These are phyloP conservation scores for Auricularia sp. DNA, from an alignment of 768 basidiomycete genomes.

Conservation along the genomic window DNA sequence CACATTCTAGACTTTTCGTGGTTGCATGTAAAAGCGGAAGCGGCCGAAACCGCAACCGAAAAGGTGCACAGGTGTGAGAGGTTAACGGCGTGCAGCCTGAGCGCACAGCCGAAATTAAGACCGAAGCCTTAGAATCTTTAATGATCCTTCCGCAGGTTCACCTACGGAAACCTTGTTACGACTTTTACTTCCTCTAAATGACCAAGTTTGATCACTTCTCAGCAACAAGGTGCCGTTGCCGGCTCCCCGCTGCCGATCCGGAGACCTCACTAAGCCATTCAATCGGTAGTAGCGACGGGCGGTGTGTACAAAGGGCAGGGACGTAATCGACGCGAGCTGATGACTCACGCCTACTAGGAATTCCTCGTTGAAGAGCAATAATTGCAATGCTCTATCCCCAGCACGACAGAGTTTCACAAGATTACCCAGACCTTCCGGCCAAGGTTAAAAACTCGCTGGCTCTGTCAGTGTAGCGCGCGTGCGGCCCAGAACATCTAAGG, in stretches of 20 bases:
- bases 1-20: constrained; percentile 6
- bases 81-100: constrained; percentile 26
- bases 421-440: too few species aligned
- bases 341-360: constrained; percentile 83
- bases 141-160: constrained; percentile 78
- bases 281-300: constrained; percentile 86
- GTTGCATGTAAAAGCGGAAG: constrained; percentile 18
- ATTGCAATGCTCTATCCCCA: constrained; percentile 87
- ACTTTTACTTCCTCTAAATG: constrained; percentile 81
- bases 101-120: background rate
- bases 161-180: constrained; percentile 75
- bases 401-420: constrained; percentile 72
- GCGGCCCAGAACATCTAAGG: constrained; percentile 78
- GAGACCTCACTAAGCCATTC: constrained; percentile 85
- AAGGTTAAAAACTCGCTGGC: too few species aligned
- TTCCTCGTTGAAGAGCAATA: constrained; percentile 89
- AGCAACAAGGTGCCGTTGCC: constrained; percentile 35
- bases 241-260: constrained; percentile 61
- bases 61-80: constrained; percentile 40
- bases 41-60: constrained; percentile 11
- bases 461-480: too few species aligned
- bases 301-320: constrained; percentile 88
- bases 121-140: constrained; percentile 27
- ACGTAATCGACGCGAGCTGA: constrained; percentile 85
- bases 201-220: constrained; percentile 62